These are phyloP conservation scores for Claviceps sp. DNA, from an alignment of 2,329 filamentous ascomycete species.

Conservation along the genomic window DNA sequence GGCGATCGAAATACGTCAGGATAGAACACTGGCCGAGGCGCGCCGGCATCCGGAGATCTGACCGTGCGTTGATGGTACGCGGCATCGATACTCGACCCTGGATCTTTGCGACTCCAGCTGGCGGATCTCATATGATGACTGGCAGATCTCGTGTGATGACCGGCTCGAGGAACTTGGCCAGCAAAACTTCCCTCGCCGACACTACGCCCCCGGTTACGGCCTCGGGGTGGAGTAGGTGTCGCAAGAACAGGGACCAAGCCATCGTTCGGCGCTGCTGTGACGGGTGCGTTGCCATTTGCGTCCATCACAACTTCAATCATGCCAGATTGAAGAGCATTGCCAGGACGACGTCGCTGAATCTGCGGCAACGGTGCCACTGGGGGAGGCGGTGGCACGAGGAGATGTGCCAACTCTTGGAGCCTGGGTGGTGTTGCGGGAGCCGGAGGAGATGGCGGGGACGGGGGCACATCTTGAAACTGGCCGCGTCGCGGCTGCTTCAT, in stretches of 20 bases:
- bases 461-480: conserved; percentile 38
- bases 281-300: conserved; percentile 31
- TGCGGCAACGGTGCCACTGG: conserved; percentile 45
- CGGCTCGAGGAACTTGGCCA: conserved; percentile 41
- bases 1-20: conserved; percentile 21
- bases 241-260: conserved; percentile 30
- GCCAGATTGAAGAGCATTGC: conserved; percentile 35
- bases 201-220: conserved; percentile 45
- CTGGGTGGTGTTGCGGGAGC: conserved; percentile 37
- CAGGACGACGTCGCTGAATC: conserved; percentile 25
- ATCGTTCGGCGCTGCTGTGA: conserved; percentile 25
- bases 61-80: conserved; percentile 12
- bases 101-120: conserved; percentile 39
- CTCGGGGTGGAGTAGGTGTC: conserved; percentile 29
- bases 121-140: conserved; percentile 48
- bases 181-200: conserved; percentile 37
- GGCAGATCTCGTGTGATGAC: conserved; percentile 46
- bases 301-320: conserved; percentile 57
- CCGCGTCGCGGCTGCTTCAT: conserved; percentile 23
- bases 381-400: conserved; percentile 46
- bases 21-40: conserved; percentile 25
- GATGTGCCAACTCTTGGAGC: conserved; percentile 48
- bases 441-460: conserved; percentile 33
- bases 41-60: conserved; percentile 14
- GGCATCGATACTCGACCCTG: conserved; percentile 17